Conservation (phyloP, 2,329 filamentous ascomycete species). For the Cladorrhinum sp. region DNA sequence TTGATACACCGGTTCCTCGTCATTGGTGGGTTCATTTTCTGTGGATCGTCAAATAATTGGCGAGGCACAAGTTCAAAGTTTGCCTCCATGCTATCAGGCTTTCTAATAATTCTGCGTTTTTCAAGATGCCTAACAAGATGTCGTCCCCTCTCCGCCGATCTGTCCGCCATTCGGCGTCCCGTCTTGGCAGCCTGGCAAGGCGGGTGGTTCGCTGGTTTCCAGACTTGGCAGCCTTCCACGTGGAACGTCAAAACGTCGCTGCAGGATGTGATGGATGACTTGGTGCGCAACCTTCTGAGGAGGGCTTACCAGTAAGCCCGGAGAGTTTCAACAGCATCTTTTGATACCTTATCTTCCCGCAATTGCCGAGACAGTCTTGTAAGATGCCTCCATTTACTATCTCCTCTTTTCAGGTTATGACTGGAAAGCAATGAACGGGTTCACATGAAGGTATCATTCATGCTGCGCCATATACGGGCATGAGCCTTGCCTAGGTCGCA, state of each 20-base stretch:
- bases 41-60: neutral
- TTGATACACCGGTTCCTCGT: neutral
- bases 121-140: slow-evolving; percentile 4
- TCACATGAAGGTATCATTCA: neutral
- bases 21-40: neutral
- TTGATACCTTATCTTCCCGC: neutral
- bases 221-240: neutral
- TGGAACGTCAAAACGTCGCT: neutral
- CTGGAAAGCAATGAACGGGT: neutral
- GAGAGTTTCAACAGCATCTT: neutral
- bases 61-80: neutral
- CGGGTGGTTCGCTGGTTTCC: neutral
- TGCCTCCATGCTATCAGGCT: neutral
- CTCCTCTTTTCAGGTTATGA: too few species aligned
- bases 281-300: neutral
- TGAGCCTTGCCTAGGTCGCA: slow-evolving; percentile 4
- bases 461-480: slow-evolving; percentile 1
- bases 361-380: neutral
- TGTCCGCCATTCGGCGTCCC: neutral
- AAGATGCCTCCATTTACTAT: neutral
- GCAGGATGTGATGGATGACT: neutral
- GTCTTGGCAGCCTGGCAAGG: neutral
- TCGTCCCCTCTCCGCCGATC: neutral
- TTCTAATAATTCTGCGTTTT: neutral
- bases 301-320: neutral